Percentiles rank a stretch among this genome's conserved stretches.
These are phyloP conservation scores for Huntiella savannae DNA, from an alignment of 2,329 filamentous ascomycete genomes.

Conservation along the genomic window DNA sequence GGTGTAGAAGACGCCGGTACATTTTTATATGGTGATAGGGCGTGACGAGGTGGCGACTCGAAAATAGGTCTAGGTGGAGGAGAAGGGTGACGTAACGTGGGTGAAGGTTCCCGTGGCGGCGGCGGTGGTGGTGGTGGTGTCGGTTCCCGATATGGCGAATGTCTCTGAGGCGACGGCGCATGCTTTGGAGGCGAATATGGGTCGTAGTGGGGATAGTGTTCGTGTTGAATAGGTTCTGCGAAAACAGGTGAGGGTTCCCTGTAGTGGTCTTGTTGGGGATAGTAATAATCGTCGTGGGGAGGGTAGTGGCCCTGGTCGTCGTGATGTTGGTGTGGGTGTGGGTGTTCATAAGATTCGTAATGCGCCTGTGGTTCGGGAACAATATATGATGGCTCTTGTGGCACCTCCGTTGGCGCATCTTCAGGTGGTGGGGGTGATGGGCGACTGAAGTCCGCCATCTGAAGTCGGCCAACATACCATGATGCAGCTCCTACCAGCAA, in stretches of 20 bases:
- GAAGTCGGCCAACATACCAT: conserved; percentile 39
- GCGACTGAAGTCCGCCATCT: conserved; percentile 16
- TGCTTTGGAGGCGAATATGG: conserved; percentile 10
- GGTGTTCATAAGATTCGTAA: conserved; percentile 13
- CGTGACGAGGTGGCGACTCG: conserved; percentile 1
- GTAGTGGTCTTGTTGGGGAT: conserved; percentile 16
- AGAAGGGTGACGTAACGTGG: conserved; percentile 14
- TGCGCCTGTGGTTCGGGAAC: conserved; percentile 19
- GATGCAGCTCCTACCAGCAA: conserved; percentile 56
- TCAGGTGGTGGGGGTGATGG: conserved; percentile 16
- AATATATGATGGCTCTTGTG: conserved; percentile 15
- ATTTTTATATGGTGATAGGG: not conserved
- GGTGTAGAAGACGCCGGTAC: not conserved
- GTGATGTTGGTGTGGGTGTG: conserved; percentile 13
- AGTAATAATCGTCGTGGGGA: not conserved
- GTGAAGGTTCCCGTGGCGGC: conserved; percentile 18
- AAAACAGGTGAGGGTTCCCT: not conserved
- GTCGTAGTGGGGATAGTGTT: conserved; percentile 13
- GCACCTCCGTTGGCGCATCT: not conserved
- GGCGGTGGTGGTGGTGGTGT: conserved; percentile 7
- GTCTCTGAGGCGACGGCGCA: conserved; percentile 9
- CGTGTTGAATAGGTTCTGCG: conserved; percentile 10
- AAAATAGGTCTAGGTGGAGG: conserved; percentile 3
- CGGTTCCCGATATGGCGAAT: conserved; percentile 13
- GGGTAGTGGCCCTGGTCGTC: not conserved